Percentiles rank a stretch among this genome's conserved stretches.
Evolutionary conservation across 768 basidiomycete genomes (phyloP).

Genomic region (Boletus sp.): DNA sequence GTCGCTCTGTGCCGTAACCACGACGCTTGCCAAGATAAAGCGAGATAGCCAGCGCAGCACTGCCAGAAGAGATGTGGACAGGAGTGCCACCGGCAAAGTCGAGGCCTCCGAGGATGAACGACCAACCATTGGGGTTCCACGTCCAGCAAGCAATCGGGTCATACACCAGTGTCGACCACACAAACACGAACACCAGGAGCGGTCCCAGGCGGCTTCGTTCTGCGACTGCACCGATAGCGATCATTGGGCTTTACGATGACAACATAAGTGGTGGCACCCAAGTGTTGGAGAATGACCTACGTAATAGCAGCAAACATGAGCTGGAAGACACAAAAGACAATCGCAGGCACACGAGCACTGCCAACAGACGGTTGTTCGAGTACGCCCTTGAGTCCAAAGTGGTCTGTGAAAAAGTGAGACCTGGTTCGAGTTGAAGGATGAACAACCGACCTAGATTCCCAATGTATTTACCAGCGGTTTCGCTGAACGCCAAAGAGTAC

Average conservation of each 20-base stretch:
- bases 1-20: slow-evolving; percentile 86
- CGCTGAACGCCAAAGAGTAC: slow-evolving; percentile 87
- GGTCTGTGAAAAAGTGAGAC: slow-evolving; percentile 42
- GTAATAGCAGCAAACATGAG: slow-evolving; percentile 90
- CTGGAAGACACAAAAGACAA: slow-evolving; percentile 84
- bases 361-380: slow-evolving; percentile 73
- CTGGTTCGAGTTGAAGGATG: background rate
- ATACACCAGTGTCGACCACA: slow-evolving; percentile 88
- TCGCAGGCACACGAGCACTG: slow-evolving; percentile 61
- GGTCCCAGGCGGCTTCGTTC: slow-evolving; percentile 87
- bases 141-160: slow-evolving; percentile 96
- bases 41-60: slow-evolving; percentile 87
- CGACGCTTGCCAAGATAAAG: slow-evolving; percentile 87
- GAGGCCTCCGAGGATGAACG: slow-evolving; percentile 73
- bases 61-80: slow-evolving; percentile 93
- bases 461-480: slow-evolving; percentile 70
- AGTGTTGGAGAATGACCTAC: slow-evolving; percentile 37
- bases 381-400: slow-evolving; percentile 83
- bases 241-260: slow-evolving; percentile 56
- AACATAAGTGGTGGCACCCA: slow-evolving; percentile 7
- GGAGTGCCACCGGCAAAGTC: slow-evolving; percentile 96
- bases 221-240: slow-evolving; percentile 89
- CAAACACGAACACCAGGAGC: slow-evolving; percentile 82
- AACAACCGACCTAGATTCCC: slow-evolving; percentile 69
- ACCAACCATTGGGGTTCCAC: slow-evolving; percentile 83